Conservation (phyloP, 768 basidiomycete genomes). For the Pleurotus pulmonarius region DNA sequence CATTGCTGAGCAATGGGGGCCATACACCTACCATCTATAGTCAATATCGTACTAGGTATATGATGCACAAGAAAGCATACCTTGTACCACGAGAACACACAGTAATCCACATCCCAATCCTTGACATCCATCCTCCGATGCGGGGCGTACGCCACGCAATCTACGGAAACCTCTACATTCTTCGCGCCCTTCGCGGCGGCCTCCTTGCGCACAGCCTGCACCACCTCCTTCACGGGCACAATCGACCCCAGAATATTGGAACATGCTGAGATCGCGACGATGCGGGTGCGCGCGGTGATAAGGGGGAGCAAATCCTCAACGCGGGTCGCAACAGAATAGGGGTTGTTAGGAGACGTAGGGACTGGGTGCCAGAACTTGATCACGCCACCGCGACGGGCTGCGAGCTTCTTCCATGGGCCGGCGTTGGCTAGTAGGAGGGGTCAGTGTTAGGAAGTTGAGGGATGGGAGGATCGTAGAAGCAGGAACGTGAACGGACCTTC, state of each 20-base stretch:
- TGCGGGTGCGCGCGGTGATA: constrained; percentile 60
- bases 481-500: constrained; percentile 46
- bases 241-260: constrained; percentile 74
- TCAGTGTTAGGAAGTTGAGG: too few species aligned
- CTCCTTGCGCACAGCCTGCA: constrained; percentile 44
- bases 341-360: constrained; percentile 49
- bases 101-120: constrained; percentile 76
- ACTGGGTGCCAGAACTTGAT: constrained; percentile 59
- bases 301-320: constrained; percentile 57
- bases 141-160: constrained; percentile 79
- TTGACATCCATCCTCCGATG: constrained; percentile 69
- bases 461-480: neutral
- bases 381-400: constrained; percentile 47
- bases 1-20: constrained; percentile 64
- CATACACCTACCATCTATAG: constrained; percentile 54
- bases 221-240: constrained; percentile 55
- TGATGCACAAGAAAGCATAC: constrained; percentile 27
- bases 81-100: constrained; percentile 74
- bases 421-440: constrained; percentile 77
- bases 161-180: constrained; percentile 66
- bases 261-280: constrained; percentile 71
- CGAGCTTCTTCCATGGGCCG: constrained; percentile 76
- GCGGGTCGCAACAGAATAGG: constrained; percentile 59
- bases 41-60: neutral
- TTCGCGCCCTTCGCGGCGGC: constrained; percentile 48